Evolutionary conservation across 2,329 filamentous ascomycete species (phyloP), one percentile per base, ranked within the genome.

Genomic region (Coniochaeta pulveracea): DNA sequence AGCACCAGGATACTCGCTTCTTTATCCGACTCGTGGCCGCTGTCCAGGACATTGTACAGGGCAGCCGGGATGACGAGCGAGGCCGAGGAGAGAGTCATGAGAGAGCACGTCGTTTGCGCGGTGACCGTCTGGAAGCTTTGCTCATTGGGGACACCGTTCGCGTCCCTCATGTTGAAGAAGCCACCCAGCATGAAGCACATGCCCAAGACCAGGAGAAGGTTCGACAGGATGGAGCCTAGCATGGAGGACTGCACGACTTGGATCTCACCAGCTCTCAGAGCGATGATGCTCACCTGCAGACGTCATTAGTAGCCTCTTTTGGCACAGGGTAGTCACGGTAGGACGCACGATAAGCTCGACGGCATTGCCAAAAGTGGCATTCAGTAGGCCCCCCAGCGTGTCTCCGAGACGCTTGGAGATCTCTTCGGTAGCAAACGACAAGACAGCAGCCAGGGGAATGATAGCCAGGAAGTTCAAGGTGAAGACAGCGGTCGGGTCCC

Each of bases 181-280:
- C 83, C 83, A 35, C 83, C 83, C 35, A 82, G 70, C 43, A 86
- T 64, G 61, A 85, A 85, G 56, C 80, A 85, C 67, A 83, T 84
- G 46, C 81, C 80, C 51, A 86, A 70, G 29, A 86, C 89, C 15
- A 96, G 74, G 6, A 96, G 70, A 43, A 95, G 79, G 57, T 96
- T 96, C 43, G 89, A 95, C 24, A 96, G 67, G 46, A 96, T 93
- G 49, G 84, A 93, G 30, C 91, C 89, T 21, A 96, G 76, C 88
- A 96, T 96, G 42, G 85, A 93, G 14, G 89, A 82, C 61, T 96
- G 91, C n/a, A 96, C 89, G 43, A 96, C 88, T 47, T 89, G 79
- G 51, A 95, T 93, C 60, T 96, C 82, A 41, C 77, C 76, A 46
- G 91, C 76, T 43, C 67, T 75, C 28, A 98, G 70, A 12, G 91